phyloP scores from a whole-genome alignment of 345 rosid genomes.

The Cardamine chenopodiifolia region DNA sequence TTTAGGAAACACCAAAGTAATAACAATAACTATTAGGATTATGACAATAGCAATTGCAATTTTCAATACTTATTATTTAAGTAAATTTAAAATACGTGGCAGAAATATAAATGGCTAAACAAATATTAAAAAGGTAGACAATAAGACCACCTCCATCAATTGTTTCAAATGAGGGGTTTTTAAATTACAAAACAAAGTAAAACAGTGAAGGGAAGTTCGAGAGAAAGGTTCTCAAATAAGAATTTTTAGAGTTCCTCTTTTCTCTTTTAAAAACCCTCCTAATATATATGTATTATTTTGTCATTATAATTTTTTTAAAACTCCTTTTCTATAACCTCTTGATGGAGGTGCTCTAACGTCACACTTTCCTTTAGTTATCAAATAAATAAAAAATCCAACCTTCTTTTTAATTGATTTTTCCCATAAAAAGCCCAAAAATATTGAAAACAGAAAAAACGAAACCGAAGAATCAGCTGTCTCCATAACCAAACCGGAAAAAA shows the following conservation, averaged over 20 bases:
- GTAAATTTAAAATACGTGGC: background rate
- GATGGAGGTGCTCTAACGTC: too few species aligned
- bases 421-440: constrained; percentile 20
- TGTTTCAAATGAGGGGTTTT: too few species aligned
- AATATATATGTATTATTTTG: too few species aligned
- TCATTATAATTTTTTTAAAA: too few species aligned
- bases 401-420: background rate
- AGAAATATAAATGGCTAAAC: background rate
- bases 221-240: too few species aligned
- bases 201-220: too few species aligned
- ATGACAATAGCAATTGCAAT: background rate
- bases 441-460: constrained; percentile 10
- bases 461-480: constrained; percentile 8
- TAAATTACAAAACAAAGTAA: too few species aligned
- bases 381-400: constrained; percentile 28
- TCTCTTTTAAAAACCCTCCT: too few species aligned
- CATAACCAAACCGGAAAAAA: constrained; percentile 36
- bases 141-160: too few species aligned
- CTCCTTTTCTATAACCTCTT: too few species aligned
- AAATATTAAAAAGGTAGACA: background rate
- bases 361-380: too few species aligned
- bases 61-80: background rate
- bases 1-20: background rate
- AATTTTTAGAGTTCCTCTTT: too few species aligned
- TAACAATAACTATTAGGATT: background rate